phyloP scores from a whole-genome alignment of 2,329 filamentous ascomycete species.

The Canariomyces notabilis region DNA sequence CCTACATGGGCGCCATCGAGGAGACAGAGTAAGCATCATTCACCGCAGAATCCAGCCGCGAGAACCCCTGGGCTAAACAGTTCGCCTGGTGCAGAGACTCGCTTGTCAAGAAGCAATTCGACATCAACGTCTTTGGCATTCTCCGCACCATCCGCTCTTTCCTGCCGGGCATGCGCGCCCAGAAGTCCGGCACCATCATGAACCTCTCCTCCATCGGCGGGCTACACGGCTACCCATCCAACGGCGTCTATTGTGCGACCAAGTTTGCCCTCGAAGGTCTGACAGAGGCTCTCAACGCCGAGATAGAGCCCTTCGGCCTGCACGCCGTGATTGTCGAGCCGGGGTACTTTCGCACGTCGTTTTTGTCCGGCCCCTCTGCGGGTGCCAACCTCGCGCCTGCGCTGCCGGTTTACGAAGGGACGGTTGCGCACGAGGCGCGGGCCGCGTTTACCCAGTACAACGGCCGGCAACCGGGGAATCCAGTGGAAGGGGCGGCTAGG shows the following conservation, averaged over 20 bases:
- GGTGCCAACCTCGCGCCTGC: constrained; percentile 22
- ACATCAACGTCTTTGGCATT: constrained; percentile 46
- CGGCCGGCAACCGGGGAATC: constrained; percentile 37
- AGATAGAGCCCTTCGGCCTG: constrained; percentile 42
- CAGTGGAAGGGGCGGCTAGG: constrained; percentile 32
- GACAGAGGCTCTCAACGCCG: constrained; percentile 38
- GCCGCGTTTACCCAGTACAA: constrained; percentile 25
- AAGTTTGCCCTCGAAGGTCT: constrained; percentile 42
- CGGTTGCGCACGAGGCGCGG: constrained; percentile 24
- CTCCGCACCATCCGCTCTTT: constrained; percentile 44
- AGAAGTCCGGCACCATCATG: constrained; percentile 38
- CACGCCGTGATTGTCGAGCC: constrained; percentile 42
- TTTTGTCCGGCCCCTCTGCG: constrained; percentile 27
- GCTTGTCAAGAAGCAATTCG: constrained; percentile 29
- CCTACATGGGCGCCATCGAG: constrained; percentile 40
- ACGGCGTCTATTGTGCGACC: constrained; percentile 41
- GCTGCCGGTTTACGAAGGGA: constrained; percentile 28
- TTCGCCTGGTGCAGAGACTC: constrained; percentile 23
- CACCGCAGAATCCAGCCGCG: not conserved
- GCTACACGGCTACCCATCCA: constrained; percentile 34
- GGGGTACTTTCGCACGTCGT: constrained; percentile 47
- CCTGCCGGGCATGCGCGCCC: constrained; percentile 42
- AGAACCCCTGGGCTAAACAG: no score
- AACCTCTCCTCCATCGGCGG: constrained; percentile 44
- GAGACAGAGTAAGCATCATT: constrained; percentile 23